Evolutionary conservation across 2,329 filamentous ascomycete genomes (phyloP), one percentile per base, ranked within the genome.

Genomic region (Colletotrichum plurivorum): DNA sequence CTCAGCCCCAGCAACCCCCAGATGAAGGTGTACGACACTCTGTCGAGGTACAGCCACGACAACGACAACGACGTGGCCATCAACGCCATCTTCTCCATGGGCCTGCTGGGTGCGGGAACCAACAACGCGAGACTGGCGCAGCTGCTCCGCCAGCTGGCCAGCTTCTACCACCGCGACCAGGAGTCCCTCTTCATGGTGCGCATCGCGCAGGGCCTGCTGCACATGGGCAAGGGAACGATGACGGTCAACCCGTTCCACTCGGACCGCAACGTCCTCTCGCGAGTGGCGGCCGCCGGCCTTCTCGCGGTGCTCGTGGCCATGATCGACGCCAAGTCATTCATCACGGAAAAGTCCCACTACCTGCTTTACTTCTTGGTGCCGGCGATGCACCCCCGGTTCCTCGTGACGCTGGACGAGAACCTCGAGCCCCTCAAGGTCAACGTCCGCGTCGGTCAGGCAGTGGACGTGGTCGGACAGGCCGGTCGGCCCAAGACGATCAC

Each of bases 61-160:
- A 99, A 96, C 74, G 96, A 99, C 83, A 97, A 95, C 71, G 96
- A 99, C 76, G 96, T 99, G 54, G 96, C 96, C 46, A 93, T 99
- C 81, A 99, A 98, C 78, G 94, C 96, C 76, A 99, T 99, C 78
- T 99, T 99, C 77, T 95, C 96, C 74, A 99, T 99, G 96, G 96
- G 96, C 82, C 91, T 99, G 68, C 88, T 97, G 45, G 96, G 96
- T 76, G 96, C 96, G 2, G 96, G 96, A 75, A 99, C 96, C 63
- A 99, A 99, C 87, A 99, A 99, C 78, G 97, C 96, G 56, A 92
- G 96, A 82, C 85, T 99, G 74, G 97, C 96, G 60, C 96, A 99
- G 83, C 88, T 99, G 58, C 89, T 99, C 48, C 89, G 96, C 74
- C 96, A 99, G 83, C 86, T 99, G 64, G 96, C 97, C 25, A 97